These are phyloP conservation scores for Cladosporium sp. DNA, from an alignment of 2,329 filamentous ascomycete genomes.

Conservation along the genomic window DNA sequence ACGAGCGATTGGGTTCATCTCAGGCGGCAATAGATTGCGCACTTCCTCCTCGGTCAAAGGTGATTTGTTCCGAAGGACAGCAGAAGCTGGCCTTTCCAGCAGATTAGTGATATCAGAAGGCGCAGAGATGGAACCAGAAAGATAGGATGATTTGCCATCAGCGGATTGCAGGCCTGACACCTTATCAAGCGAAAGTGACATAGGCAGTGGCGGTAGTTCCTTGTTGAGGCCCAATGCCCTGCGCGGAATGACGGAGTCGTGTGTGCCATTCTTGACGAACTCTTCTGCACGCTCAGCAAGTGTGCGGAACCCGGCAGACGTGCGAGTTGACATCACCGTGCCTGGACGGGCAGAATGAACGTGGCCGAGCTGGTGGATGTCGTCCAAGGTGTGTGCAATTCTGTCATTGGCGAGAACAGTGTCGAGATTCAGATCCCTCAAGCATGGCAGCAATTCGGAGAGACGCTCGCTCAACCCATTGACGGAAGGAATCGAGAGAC, in stretches of 20 bases:
- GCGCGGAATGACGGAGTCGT: conserved; percentile 34
- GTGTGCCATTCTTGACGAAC: conserved; percentile 39
- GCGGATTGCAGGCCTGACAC: conserved; percentile 25
- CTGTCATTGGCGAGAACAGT: conserved; percentile 38
- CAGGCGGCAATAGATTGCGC: conserved; percentile 31
- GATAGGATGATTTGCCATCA: conserved; percentile 31
- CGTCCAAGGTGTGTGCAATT: conserved; percentile 41
- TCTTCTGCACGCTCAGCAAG: conserved; percentile 40
- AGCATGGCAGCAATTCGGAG: conserved; percentile 47
- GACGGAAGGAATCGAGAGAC: conserved; percentile 49
- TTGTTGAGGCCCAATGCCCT: conserved; percentile 33
- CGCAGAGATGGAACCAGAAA: conserved; percentile 36
- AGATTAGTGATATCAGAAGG: conserved; percentile 32
- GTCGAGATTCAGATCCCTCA: conserved; percentile 43
- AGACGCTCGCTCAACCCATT: conserved; percentile 47
- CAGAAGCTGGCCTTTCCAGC: conserved; percentile 31
- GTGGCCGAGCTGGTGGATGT: conserved; percentile 31
- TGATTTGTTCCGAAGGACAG: conserved; percentile 31
- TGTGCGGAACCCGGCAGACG: conserved; percentile 40
- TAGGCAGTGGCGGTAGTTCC: conserved; percentile 39
- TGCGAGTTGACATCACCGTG: conserved; percentile 37
- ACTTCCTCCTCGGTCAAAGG: conserved; percentile 37
- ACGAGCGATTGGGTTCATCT: conserved; percentile 37
- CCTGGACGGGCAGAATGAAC: conserved; percentile 29
- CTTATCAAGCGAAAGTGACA: conserved; percentile 30